Conservation (phyloP, 345 rosid species). For the Salix suchowensis region DNA sequence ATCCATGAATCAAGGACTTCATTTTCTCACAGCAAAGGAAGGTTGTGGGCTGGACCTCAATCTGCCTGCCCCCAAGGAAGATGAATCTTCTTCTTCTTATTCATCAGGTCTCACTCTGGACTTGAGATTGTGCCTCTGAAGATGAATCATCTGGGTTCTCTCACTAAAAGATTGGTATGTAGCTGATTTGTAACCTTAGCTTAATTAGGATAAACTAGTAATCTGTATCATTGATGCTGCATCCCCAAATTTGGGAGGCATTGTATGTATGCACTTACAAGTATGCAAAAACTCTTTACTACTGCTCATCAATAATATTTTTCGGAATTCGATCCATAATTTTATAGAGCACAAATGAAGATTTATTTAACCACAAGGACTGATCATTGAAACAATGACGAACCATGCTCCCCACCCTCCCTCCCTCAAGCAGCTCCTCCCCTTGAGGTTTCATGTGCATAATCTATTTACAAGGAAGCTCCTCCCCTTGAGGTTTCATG, state of each 20-base stretch:
- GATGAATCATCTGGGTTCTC: neutral
- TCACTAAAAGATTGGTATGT: neutral
- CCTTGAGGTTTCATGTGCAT: too few species aligned
- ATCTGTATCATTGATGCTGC: neutral
- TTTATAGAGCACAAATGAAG: too few species aligned
- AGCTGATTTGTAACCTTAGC: conserved; percentile 16
- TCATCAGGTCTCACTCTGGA: conserved; percentile 50
- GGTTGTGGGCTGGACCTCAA: conserved; percentile 55
- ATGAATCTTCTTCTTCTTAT: conserved; percentile 36
- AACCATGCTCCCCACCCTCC: too few species aligned
- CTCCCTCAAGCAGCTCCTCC: too few species aligned
- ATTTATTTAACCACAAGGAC: too few species aligned
- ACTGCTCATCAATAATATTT: neutral
- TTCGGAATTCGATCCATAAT: too few species aligned
- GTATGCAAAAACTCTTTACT: neutral
- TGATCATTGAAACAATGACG: too few species aligned
- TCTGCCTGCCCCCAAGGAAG: conserved; percentile 50
- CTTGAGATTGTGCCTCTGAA: conserved; percentile 67
- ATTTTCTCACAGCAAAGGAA: conserved; percentile 5
- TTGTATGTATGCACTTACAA: neutral
- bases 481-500: too few species aligned
- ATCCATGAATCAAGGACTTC: conserved; percentile 7
- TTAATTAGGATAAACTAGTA: neutral
- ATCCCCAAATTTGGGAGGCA: conserved; percentile 6
- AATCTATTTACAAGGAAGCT: too few species aligned